A percentile compares a stretch with the other conserved stretches of the same genome.
These are phyloP conservation scores for Podila verticillata DNA, from an alignment of 192 early-diverging fungal genomes.

Conservation along the genomic window DNA sequence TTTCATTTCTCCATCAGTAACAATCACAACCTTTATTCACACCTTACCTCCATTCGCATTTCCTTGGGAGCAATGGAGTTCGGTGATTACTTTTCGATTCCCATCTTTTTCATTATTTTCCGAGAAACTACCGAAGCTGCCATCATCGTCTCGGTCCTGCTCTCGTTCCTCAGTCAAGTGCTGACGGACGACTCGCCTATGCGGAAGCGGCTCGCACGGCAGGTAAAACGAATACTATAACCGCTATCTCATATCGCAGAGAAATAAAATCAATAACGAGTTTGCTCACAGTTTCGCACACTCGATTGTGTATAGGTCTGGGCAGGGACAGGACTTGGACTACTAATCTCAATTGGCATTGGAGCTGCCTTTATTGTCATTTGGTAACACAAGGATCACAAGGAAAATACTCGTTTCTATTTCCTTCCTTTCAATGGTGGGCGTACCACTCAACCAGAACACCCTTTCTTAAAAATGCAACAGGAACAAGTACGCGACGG, in stretches of 20 bases:
- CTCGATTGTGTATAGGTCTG: conserved; percentile 65
- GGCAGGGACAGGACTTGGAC: conserved; percentile 75
- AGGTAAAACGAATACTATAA: conserved; percentile 10
- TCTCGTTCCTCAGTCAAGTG: conserved; percentile 68
- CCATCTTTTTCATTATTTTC: conserved; percentile 85
- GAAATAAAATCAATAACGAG: conserved; percentile 4
- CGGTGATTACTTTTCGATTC: conserved; percentile 50
- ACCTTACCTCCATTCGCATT: too few species aligned
- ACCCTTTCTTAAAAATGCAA: too few species aligned
- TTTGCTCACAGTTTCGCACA: not conserved
- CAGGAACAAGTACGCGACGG: conserved; percentile 38
- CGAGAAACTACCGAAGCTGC: conserved; percentile 88
- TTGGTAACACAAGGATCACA: conserved; percentile 64
- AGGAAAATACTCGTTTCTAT: not conserved
- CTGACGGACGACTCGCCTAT: conserved; percentile 12
- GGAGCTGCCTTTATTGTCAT: conserved; percentile 81
- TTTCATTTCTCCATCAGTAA: too few species aligned
- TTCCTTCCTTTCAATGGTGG: not conserved
- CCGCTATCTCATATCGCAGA: not conserved
- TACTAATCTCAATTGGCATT: conserved; percentile 72
- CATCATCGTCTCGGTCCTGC: conserved; percentile 86
- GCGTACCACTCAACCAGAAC: too few species aligned
- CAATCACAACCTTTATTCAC: too few species aligned
- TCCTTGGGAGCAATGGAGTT: conserved; percentile 13
- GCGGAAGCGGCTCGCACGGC: conserved; percentile 26